These are phyloP conservation scores for Talaromyces adpressus DNA, from an alignment of 495 filamentous ascomycete species.

Conservation along the genomic window DNA sequence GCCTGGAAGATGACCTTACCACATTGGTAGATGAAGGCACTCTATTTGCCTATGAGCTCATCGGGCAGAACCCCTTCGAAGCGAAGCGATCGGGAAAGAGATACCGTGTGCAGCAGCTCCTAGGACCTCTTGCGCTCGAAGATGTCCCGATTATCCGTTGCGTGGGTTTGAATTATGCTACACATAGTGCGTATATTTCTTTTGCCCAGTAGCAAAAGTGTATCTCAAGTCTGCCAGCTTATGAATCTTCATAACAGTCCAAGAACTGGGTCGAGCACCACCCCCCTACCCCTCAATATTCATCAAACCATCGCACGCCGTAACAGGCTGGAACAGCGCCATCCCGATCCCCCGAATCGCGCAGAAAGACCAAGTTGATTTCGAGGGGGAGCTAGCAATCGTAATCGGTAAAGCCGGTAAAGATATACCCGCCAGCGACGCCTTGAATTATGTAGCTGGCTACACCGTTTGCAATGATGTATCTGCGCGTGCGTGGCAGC, in stretches of 20 bases:
- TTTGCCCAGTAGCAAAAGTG: too few relatives aligned
- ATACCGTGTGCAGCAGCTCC: background rate
- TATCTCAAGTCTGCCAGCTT: too few relatives aligned
- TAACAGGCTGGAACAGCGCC: conserved; percentile 50
- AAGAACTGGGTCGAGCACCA: conserved; percentile 23
- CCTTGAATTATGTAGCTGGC: conserved; percentile 59
- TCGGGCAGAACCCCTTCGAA: background rate
- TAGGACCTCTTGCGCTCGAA: background rate
- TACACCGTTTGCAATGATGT: conserved; percentile 68
- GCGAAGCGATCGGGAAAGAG: too few relatives aligned
- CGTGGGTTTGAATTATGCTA: conserved; percentile 65
- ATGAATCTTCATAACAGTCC: background rate
- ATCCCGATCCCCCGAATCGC: conserved; percentile 52
- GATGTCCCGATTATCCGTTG: conserved; percentile 42
- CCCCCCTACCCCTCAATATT: conserved; percentile 65
- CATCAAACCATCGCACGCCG: conserved; percentile 62
- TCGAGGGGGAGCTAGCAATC: conserved; percentile 63
- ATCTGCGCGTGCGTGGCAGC: conserved; percentile 63
- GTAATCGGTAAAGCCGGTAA: conserved; percentile 57
- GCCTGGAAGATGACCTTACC: background rate
- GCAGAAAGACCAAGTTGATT: conserved; percentile 42
- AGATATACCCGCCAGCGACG: conserved; percentile 54
- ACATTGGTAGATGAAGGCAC: background rate
- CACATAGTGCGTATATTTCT: conserved; percentile 55
- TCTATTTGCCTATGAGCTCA: background rate